Conservation (phyloP, 148 eudicot species). For the Simmondsia chinensis region DNA sequence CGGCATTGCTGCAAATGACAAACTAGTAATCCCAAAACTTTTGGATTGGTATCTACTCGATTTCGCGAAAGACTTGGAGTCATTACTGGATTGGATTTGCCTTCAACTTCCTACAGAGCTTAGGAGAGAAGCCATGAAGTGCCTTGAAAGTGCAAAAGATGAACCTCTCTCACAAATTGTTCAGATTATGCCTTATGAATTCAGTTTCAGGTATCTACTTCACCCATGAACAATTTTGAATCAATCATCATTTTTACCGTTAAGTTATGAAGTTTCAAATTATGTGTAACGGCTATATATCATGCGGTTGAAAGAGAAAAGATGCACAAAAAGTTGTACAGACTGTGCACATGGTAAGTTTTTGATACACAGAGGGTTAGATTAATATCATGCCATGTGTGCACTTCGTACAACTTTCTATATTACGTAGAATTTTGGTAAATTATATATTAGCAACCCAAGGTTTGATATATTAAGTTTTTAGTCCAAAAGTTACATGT, state of each 20-base stretch:
- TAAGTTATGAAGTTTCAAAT: not conserved
- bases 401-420: too few species aligned
- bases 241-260: not conserved
- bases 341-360: too few species aligned
- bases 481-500: too few species aligned
- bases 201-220: slow-evolving; percentile 79
- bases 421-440: too few species aligned
- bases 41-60: slow-evolving; percentile 87
- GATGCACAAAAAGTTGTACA: too few species aligned
- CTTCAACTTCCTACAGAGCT: slow-evolving; percentile 62
- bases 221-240: slow-evolving; percentile 18
- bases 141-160: slow-evolving; percentile 40
- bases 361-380: too few species aligned
- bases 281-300: too few species aligned
- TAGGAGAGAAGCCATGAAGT: slow-evolving; percentile 40
- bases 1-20: slow-evolving; percentile 39
- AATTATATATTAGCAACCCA: too few species aligned
- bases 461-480: too few species aligned
- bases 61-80: slow-evolving; percentile 79
- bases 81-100: slow-evolving; percentile 84
- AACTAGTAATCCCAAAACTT: slow-evolving; percentile 67
- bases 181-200: slow-evolving; percentile 55
- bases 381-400: too few species aligned
- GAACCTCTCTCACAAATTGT: slow-evolving; percentile 42
- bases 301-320: too few species aligned